phyloP scores from a whole-genome alignment of 2,329 filamentous ascomycete species.

The Colletotrichum sp. region DNA sequence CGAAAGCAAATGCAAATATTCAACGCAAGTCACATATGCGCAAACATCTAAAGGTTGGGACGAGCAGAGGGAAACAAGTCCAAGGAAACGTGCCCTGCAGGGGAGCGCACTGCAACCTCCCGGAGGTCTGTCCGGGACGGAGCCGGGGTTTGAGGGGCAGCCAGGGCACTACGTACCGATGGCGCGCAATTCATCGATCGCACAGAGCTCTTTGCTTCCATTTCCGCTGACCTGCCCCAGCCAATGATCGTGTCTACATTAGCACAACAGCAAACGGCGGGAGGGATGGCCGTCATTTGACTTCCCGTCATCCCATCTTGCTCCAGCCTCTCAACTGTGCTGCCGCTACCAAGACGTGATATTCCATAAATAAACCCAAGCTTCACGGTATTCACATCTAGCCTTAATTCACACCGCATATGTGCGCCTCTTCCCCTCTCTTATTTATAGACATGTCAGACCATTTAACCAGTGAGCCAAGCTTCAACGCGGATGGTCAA shows the following conservation, averaged over 20 bases:
- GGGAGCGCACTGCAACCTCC: neutral
- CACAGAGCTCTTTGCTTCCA: neutral
- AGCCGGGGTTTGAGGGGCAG: neutral
- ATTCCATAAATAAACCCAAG: neutral
- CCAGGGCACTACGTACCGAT: neutral
- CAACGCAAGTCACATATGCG: neutral
- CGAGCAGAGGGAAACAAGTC: neutral
- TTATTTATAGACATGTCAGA: neutral
- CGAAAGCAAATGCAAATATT: neutral
- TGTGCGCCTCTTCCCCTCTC: neutral
- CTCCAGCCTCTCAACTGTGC: neutral
- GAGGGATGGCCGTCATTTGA: neutral
- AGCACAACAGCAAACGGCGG: neutral
- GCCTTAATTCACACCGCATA: neutral
- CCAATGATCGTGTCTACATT: neutral
- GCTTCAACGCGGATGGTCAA: neutral
- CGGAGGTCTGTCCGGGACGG: slow-evolving; percentile 12
- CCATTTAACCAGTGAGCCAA: neutral
- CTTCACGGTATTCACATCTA: neutral
- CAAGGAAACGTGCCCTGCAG: neutral
- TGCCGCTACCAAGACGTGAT: neutral
- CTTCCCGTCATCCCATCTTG: neutral
- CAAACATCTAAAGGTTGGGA: neutral
- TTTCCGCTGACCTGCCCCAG: neutral
- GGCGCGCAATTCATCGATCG: neutral